Percentiles rank a stretch among this genome's conserved stretches.
These are phyloP conservation scores for Botrytis hyacinthi DNA, from an alignment of 2,329 filamentous ascomycete species.

Conservation along the genomic window DNA sequence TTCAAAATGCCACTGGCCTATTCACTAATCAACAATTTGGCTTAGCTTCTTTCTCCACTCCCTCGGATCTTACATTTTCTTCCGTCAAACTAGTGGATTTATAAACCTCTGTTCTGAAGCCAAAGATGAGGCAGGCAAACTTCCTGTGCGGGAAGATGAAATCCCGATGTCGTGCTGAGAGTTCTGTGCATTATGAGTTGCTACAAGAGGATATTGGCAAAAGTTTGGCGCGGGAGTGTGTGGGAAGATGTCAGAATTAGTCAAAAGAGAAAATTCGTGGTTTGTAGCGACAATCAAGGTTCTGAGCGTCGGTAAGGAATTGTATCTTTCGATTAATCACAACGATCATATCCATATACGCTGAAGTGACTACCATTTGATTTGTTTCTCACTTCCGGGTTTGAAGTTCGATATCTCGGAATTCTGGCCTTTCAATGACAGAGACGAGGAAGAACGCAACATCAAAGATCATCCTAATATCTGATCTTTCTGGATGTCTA, in stretches of 20 bases:
- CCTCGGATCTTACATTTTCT: neutral
- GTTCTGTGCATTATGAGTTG: neutral
- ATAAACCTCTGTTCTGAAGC: neutral
- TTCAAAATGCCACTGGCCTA: too few species aligned
- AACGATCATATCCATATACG: neutral
- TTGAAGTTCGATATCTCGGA: neutral
- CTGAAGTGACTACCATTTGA: neutral
- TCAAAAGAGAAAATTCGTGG: too few species aligned
- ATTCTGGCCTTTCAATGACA: neutral
- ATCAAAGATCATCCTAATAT: too few species aligned
- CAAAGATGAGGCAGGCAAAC: neutral
- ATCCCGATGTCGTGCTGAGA: neutral
- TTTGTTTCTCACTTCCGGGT: too few species aligned
- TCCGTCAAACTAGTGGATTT: neutral
- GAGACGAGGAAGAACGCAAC: too few species aligned
- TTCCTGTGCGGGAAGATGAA: accelerated
- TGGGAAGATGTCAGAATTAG: neutral
- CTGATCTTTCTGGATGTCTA: neutral
- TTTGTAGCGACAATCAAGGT: too few species aligned
- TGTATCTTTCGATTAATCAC: neutral
- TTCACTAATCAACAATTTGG: neutral
- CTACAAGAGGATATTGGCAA: neutral
- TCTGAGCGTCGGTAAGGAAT: neutral
- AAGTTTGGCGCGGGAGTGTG: neutral
- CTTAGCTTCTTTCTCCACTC: neutral